Base-by-base conservation (phyloP, 805 yeast genomes). In the Wickerhamia fluorescens region DNA sequence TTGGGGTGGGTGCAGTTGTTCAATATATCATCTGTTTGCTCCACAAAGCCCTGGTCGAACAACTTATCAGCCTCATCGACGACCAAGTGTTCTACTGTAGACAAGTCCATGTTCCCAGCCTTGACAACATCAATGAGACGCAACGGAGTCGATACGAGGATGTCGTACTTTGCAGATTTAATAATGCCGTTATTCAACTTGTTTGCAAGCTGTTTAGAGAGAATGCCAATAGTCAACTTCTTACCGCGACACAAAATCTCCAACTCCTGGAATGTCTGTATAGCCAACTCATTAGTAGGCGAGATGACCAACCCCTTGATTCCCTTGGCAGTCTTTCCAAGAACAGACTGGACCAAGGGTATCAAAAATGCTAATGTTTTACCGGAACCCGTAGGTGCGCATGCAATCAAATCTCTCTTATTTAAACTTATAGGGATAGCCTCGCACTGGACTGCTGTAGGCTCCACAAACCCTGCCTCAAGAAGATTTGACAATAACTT, bases 311-410 rank as follows among this genome's bases (percentile, higher is more conserved):
- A 58, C 1, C 94, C 94, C 41, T 81, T 66, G 7, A 84, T 62
- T n/a, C 31, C 25, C 14, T 53, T 43, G 12, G 42, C 40, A 17
- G 46, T 43, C 16, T 45, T 34, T 15, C 47, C 44, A 11, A 63
- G 25, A 14, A 62, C 38, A 26, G 55, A 46, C 42, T 84, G 92
- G 13, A 92, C 56, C 43, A 89, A 44, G 4, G 99, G 98, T 11
- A 87, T 73, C 33, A 84, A 60, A 49, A 82, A 92, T 17, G 96
- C 94, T 27, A 92, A 63, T 0, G 98, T 92, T 52, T 92, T 92
- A 66, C 98, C 98, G 4, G 96, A 86, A 44, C 98, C 98, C 1
- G 98, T 92, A 26, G 97, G 97, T 0, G 97, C 96, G 66, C 96
- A 85, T 1, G 95, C 94, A 24, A 92, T 64, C 19, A 92, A 51